Evolutionary conservation across 2,329 filamentous ascomycete genomes (phyloP).

Genomic region (Rachicladosporium sp.): DNA sequence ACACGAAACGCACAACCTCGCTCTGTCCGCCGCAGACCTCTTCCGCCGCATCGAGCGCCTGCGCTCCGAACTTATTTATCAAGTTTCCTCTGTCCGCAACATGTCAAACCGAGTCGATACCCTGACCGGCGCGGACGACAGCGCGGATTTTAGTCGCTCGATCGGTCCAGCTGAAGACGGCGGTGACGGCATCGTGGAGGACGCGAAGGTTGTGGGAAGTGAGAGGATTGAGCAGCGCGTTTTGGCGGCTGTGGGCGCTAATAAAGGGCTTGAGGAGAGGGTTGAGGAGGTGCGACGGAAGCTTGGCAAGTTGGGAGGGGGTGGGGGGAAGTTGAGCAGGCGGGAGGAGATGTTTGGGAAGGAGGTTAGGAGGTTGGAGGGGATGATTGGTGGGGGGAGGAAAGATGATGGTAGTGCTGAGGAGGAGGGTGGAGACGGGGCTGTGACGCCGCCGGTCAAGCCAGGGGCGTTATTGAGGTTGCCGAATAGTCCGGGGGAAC

Average conservation of each 20-base stretch:
- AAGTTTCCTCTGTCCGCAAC: slow-evolving; percentile 54
- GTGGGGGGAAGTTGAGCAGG: slow-evolving; percentile 24
- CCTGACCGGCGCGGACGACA: slow-evolving; percentile 45
- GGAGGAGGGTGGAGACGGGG: too few relatives aligned
- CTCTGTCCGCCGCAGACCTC: slow-evolving; percentile 59
- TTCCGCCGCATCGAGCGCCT: slow-evolving; percentile 60
- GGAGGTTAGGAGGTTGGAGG: slow-evolving; percentile 38
- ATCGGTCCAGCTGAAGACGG: slow-evolving; percentile 3
- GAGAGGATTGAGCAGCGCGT: slow-evolving; percentile 49
- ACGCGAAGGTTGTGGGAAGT: slow-evolving; percentile 11
- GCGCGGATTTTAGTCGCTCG: slow-evolving; percentile 36
- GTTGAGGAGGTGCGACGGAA: slow-evolving; percentile 47
- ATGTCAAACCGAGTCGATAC: slow-evolving; percentile 54
- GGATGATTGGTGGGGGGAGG: slow-evolving; percentile 1
- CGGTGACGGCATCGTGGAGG: slow-evolving; percentile 3
- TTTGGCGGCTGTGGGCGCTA: slow-evolving; percentile 40
- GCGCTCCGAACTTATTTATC: slow-evolving; percentile 53
- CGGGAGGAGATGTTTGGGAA: slow-evolving; percentile 37
- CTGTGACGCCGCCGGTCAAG: slow-evolving; percentile 2
- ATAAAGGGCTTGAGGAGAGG: slow-evolving; percentile 44
- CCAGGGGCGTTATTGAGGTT: slow-evolving; percentile 20
- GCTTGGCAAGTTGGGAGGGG: slow-evolving; percentile 35
- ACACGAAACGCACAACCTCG: slow-evolving; percentile 56
- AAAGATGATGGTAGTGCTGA: too few relatives aligned
- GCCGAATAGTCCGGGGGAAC: slow-evolving; percentile 9